These are phyloP conservation scores for Drosera capensis DNA, from an alignment of 148 eudicot species.

Conservation along the genomic window DNA sequence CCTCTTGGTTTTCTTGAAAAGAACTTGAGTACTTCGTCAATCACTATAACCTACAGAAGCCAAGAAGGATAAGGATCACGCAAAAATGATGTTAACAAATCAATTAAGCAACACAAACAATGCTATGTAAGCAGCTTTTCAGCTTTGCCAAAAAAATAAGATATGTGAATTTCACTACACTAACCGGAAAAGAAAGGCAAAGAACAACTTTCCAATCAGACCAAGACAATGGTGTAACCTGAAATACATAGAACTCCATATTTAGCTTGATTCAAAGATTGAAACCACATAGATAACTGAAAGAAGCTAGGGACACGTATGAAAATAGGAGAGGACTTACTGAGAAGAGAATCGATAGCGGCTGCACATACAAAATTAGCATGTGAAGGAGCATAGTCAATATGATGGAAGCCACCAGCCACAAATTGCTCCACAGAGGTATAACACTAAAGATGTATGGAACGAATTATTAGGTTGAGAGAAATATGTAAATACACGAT, in stretches of 20 bases:
- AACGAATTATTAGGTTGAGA: conserved; percentile 4
- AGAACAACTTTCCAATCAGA: conserved; percentile 86
- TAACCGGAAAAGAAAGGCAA: conserved; percentile 91
- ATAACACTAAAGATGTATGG: conserved; percentile 38
- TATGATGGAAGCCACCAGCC: conserved; percentile 88
- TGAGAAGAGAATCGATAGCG: conserved; percentile 78
- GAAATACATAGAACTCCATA: conserved; percentile 12
- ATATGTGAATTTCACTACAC: conserved; percentile 13
- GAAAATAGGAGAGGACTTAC: conserved; percentile 32
- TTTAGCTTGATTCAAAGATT: neutral
- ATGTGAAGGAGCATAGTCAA: conserved; percentile 90
- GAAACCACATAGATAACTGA: neutral
- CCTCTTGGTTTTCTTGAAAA: conserved; percentile 64
- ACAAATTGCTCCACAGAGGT: conserved; percentile 91
- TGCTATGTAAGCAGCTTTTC: neutral
- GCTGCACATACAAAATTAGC: conserved; percentile 74
- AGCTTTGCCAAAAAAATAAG: neutral
- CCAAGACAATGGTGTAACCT: conserved; percentile 95
- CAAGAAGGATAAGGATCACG: conserved; percentile 14
- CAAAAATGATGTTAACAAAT: neutral
- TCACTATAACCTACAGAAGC: conserved; percentile 73
- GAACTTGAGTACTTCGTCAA: conserved; percentile 88
- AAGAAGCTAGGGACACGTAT: conserved; percentile 2
- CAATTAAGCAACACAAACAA: neutral
- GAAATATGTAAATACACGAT: neutral